phyloP scores from a whole-genome alignment of 2,329 filamentous ascomycete genomes.

The Westerdykella ornata region DNA sequence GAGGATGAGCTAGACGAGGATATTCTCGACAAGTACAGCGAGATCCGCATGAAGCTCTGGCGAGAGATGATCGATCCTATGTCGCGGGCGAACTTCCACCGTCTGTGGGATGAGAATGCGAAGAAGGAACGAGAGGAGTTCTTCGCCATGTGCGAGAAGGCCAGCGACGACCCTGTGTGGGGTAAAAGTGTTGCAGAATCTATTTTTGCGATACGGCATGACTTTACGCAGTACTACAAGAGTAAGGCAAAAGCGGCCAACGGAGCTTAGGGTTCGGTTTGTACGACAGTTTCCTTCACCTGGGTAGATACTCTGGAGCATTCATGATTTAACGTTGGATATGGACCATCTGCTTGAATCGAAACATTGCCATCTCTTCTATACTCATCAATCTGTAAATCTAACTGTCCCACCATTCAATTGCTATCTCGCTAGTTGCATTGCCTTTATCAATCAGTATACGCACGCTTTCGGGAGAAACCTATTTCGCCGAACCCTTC shows the following conservation, averaged over 20 bases:
- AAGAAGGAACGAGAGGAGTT: constrained; percentile 28
- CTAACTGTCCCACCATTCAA: too few species aligned
- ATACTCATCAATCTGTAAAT: too few species aligned
- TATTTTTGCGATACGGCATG: constrained; percentile 26
- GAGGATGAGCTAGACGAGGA: constrained; percentile 28
- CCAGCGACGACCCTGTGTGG: constrained; percentile 24
- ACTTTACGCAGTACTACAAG: constrained; percentile 35
- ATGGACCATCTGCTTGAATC: too few species aligned
- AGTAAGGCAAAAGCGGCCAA: constrained; percentile 11
- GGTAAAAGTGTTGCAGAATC: constrained; percentile 22
- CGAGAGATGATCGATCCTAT: constrained; percentile 32
- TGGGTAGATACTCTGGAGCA: too few species aligned
- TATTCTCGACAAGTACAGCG: constrained; percentile 33
- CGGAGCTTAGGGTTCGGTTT: too few species aligned
- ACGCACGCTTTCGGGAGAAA: too few species aligned
- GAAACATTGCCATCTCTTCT: too few species aligned
- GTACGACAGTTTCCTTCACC: too few species aligned
- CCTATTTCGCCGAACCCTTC: too few species aligned
- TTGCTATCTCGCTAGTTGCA: too few species aligned
- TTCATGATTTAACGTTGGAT: too few species aligned
- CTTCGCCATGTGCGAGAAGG: constrained; percentile 28
- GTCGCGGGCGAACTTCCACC: constrained; percentile 39
- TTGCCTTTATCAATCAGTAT: too few species aligned
- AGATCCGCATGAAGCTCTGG: constrained; percentile 30
- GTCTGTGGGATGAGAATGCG: constrained; percentile 26